Evolutionary conservation across 768 basidiomycete genomes (phyloP).

Genomic region (Mycena amicta): DNA sequence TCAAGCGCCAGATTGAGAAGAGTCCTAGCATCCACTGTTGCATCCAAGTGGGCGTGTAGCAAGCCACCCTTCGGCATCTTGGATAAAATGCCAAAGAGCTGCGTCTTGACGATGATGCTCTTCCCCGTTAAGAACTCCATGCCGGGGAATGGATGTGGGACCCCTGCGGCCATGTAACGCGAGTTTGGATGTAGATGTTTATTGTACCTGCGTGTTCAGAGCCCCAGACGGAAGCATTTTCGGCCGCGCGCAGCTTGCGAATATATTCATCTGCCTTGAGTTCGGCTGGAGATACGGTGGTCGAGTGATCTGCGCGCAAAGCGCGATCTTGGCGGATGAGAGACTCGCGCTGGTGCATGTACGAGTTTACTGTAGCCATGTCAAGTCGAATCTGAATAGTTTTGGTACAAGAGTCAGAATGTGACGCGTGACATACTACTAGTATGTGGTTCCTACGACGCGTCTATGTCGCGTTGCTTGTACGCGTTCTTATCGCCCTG

Average conservation of each 20-base stretch:
- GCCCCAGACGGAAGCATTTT: constrained; percentile 63
- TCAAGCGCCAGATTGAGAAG: constrained; percentile 58
- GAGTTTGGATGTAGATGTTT: no score
- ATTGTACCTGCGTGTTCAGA: constrained; percentile 48
- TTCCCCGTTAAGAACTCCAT: constrained; percentile 78
- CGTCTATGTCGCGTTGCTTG: constrained; percentile 38
- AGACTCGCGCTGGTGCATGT: constrained; percentile 34
- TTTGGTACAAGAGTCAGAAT: no score
- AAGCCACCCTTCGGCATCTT: constrained; percentile 84
- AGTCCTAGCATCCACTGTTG: constrained; percentile 58
- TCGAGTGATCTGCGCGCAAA: constrained; percentile 50
- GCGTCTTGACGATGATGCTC: constrained; percentile 59
- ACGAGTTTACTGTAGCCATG: constrained; percentile 27
- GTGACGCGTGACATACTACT: background rate
- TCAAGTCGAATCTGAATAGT: no score
- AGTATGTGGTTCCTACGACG: background rate
- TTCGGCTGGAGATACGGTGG: constrained; percentile 40
- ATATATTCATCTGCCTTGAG: constrained; percentile 58
- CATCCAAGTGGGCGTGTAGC: constrained; percentile 76
- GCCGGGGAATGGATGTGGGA: constrained; percentile 68
- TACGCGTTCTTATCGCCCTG: constrained; percentile 66
- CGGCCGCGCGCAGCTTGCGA: constrained; percentile 54
- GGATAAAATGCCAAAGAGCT: constrained; percentile 57
- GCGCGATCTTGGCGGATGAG: constrained; percentile 50
- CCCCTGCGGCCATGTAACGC: no score